Conservation (phyloP, 2,329 filamentous ascomycete genomes). For the Colletotrichum plurivorum region DNA sequence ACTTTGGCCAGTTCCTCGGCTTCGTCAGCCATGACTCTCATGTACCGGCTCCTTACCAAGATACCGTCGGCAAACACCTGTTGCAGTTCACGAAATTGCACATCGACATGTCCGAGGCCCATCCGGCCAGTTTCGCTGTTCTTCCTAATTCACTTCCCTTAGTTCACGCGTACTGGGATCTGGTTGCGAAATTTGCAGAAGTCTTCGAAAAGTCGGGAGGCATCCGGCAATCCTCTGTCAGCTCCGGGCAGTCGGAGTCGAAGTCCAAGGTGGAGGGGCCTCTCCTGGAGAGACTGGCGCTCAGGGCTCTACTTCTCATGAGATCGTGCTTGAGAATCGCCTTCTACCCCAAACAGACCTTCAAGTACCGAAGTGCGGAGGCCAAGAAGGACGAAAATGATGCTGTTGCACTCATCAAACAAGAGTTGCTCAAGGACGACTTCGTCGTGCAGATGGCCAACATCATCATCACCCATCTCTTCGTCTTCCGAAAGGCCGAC, state of each 20-base stretch:
- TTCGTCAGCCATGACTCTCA: constrained; percentile 72
- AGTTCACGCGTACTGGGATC: constrained; percentile 86
- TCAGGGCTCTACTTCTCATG: constrained; percentile 87
- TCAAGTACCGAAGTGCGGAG: constrained; percentile 84
- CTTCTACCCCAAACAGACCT: constrained; percentile 83
- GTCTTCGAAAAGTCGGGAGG: constrained; percentile 76
- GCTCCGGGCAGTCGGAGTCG: constrained; percentile 49
- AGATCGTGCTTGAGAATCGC: constrained; percentile 88
- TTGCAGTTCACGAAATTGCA: constrained; percentile 94
- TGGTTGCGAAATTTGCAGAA: constrained; percentile 83
- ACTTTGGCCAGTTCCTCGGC: constrained; percentile 82
- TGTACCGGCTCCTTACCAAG: constrained; percentile 67
- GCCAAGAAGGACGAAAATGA: constrained; percentile 82
- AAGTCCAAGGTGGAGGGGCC: constrained; percentile 71
- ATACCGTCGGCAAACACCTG: constrained; percentile 85
- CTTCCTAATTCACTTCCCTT: constrained; percentile 85
- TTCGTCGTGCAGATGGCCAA: constrained; percentile 88
- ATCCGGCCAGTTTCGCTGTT: constrained; percentile 86
- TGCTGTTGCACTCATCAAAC: constrained; percentile 79
- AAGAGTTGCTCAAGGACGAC: constrained; percentile 80
- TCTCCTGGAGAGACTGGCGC: constrained; percentile 82
- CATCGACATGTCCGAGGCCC: constrained; percentile 83
- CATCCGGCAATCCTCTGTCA: constrained; percentile 61
- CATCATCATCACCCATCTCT: constrained; percentile 86
- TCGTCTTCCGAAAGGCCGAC: constrained; percentile 88